Evolutionary conservation across 2,329 filamentous ascomycete species (phyloP), one percentile per base, ranked within the genome.

Genomic region (Magnaporthales sp.): DNA sequence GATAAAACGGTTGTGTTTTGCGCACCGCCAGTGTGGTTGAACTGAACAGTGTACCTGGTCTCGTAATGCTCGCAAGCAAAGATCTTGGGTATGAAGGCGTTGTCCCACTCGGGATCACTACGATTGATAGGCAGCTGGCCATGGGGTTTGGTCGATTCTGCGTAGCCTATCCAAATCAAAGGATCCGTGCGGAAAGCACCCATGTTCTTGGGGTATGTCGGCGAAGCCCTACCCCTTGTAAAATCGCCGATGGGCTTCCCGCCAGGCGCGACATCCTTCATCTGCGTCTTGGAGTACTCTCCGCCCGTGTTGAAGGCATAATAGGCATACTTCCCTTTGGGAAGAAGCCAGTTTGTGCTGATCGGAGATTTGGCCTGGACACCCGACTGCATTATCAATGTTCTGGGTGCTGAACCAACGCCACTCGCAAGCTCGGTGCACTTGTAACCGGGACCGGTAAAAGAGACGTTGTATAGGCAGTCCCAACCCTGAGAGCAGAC

Each of bases 51-150:
- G 70, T 80, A 80, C 10, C 71, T 66, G 7, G 74, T 74, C 68
- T 77, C 73, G 46, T 77, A 76, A 66, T 80, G 74, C 68, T 78
- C 77, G 68, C 78, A 80, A 7, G 72, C 74, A 27, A 78, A 72
- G 0, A 79, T 72, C 64, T 74, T 75, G 4, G 77, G 76, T 1
- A 76, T 70, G 38, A 77, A 77, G 1, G 74, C 70, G 2, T 72
- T 70, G 30, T 74, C 67, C 75, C 74, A 78, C 5, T 67, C 71
- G 2, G 74, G 68, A 11, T 70, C 69, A 19, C 68, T 72, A 0
- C 63, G 67, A 15, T 72, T 72, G 22, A 62, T 66, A 2, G 73
- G 74, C 7, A 69, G 65, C 0, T 69, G 69, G 2, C 69, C 65
- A 46, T 71, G 67, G 15, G 70, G 68, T 7, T 73, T 62, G 3